These are phyloP conservation scores for Podila epigama DNA, from an alignment of 192 early-diverging fungal genomes.

Conservation along the genomic window DNA sequence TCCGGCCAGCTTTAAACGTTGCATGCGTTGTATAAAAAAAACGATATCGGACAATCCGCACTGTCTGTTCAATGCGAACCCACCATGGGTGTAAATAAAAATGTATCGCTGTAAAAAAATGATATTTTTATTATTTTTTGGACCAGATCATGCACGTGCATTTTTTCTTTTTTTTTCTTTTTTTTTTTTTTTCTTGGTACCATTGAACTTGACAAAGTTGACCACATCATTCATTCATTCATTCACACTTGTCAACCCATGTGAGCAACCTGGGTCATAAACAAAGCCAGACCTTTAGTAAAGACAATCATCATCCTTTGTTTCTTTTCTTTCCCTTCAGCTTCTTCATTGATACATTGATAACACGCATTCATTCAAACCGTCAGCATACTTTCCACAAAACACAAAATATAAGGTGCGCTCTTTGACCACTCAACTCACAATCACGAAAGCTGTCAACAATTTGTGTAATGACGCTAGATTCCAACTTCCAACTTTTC, in stretches of 20 bases:
- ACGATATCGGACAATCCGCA: background rate
- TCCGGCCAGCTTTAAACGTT: slow-evolving; percentile 69
- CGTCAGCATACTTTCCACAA: background rate
- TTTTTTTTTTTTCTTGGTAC: background rate
- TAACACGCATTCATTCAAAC: background rate
- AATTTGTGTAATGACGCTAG: no score
- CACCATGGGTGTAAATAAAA: background rate
- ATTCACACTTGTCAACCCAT: background rate
- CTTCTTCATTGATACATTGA: background rate
- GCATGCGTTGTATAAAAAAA: background rate
- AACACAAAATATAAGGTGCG: background rate
- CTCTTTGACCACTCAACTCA: no score
- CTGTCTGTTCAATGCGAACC: background rate
- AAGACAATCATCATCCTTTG: background rate
- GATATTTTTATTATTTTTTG: no score
- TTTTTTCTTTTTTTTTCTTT: background rate
- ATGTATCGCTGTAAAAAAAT: background rate
- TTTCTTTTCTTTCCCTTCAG: background rate
- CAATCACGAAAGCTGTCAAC: no score
- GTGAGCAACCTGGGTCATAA: no score
- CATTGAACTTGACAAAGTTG: background rate
- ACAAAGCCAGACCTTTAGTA: background rate
- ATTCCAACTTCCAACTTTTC: no score
- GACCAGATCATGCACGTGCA: background rate
- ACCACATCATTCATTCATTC: background rate